Evolutionary conservation across 164 flowering plant species (phyloP).

Genomic region (Nymphaea thermarum): DNA sequence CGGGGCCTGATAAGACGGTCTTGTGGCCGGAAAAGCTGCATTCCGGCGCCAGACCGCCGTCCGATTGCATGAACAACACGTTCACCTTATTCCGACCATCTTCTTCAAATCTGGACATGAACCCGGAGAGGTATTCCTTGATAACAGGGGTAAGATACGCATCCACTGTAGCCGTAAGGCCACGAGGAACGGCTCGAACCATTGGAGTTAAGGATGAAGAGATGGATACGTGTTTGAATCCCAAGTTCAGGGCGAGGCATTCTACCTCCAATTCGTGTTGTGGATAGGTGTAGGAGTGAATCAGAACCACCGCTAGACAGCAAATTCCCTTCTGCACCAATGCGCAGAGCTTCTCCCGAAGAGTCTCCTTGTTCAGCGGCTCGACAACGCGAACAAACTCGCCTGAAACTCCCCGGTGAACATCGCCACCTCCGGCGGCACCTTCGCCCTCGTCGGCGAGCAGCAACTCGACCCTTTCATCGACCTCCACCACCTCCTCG

Average conservation of each 20-base stretch:
- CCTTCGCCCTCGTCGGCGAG: slow-evolving; percentile 22
- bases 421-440: slow-evolving; percentile 5
- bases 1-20: slow-evolving; percentile 96
- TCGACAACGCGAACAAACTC: slow-evolving; percentile 63
- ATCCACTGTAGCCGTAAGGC: slow-evolving; percentile 93
- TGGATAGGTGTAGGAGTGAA: slow-evolving; percentile 95
- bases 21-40: slow-evolving; percentile 95
- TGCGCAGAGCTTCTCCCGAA: slow-evolving; percentile 44
- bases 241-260: slow-evolving; percentile 60
- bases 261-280: slow-evolving; percentile 64
- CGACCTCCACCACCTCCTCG: slow-evolving; percentile 82
- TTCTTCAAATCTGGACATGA: slow-evolving; percentile 82
- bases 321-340: slow-evolving; percentile 62
- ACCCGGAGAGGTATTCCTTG: slow-evolving; percentile 81
- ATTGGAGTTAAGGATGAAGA: slow-evolving; percentile 92
- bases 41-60: slow-evolving; percentile 98
- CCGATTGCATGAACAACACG: slow-evolving; percentile 97
- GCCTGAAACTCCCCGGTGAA: slow-evolving; percentile 71
- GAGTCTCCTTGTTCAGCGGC: slow-evolving; percentile 51
- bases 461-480: slow-evolving; percentile 81
- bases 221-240: slow-evolving; percentile 82
- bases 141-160: slow-evolving; percentile 95
- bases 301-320: slow-evolving; percentile 79
- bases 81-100: slow-evolving; percentile 50
- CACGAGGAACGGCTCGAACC: slow-evolving; percentile 99